Conservation (phyloP, 176 grass and related monocot genomes). For the Puya raimondii region DNA sequence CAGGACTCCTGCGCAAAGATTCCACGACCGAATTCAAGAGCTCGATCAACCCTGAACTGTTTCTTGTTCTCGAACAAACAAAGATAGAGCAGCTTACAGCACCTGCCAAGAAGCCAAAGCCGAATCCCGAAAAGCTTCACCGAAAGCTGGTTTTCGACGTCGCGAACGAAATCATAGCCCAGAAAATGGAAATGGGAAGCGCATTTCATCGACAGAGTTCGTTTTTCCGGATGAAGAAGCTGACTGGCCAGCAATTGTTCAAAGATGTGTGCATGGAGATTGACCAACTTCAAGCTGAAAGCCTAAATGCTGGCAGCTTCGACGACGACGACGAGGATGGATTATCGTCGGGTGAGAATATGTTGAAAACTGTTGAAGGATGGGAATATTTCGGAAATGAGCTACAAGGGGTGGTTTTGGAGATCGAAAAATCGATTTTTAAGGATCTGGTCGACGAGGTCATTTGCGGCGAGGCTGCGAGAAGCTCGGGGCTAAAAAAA, state of each 20-base stretch:
- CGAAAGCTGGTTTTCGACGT: conserved; percentile 71
- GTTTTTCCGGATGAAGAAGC: conserved; percentile 34
- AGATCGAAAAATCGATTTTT: conserved; percentile 77
- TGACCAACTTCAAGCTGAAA: conserved; percentile 28
- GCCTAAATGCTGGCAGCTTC: conserved; percentile 22
- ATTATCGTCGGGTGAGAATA: conserved; percentile 24
- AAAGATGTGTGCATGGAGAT: conserved; percentile 67
- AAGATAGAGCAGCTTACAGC: conserved; percentile 16
- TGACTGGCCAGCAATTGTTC: conserved; percentile 46
- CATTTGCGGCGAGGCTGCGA: conserved; percentile 20
- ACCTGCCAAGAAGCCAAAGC: background rate
- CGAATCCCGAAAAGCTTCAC: conserved; percentile 32
- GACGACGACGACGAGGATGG: conserved; percentile 37
- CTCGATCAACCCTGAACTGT: conserved; percentile 73
- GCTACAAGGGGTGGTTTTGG: conserved; percentile 32
- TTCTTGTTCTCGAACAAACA: conserved; percentile 76
- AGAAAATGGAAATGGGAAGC: conserved; percentile 34
- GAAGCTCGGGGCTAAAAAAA: conserved; percentile 23
- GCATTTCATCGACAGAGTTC: conserved; percentile 7
- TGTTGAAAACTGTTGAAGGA: conserved; percentile 39
- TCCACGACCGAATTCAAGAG: conserved; percentile 14
- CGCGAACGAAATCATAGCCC: conserved; percentile 61
- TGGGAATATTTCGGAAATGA: conserved; percentile 40
- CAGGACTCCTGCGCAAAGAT: conserved; percentile 59
- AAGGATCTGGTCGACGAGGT: conserved; percentile 68